These are phyloP conservation scores for Quercus aquifolioides DNA, from an alignment of 306 rosid genomes.

Conservation along the genomic window DNA sequence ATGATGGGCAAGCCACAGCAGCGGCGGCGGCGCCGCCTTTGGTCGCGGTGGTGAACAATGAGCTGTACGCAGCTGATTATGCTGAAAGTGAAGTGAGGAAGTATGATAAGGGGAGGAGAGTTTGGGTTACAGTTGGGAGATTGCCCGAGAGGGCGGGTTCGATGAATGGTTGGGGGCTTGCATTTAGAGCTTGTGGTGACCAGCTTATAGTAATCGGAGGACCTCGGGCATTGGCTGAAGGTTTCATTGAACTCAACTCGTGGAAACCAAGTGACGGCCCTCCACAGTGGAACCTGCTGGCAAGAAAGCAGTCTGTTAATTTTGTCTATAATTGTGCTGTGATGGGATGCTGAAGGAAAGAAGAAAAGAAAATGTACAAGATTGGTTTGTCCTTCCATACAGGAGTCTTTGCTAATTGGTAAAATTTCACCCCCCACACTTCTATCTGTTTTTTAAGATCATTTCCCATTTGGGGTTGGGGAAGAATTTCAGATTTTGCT, in stretches of 20 bases:
- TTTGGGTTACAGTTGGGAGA: slow-evolving; percentile 68
- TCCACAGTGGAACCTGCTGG: slow-evolving; percentile 82
- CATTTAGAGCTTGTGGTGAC: slow-evolving; percentile 88
- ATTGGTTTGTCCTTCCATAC: slow-evolving; percentile 43
- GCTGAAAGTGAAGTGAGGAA: slow-evolving; percentile 86
- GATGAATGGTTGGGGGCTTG: slow-evolving; percentile 97
- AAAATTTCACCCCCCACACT: slow-evolving; percentile 29
- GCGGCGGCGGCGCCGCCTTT: slow-evolving; percentile 86
- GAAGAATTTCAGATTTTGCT: slow-evolving; percentile 49
- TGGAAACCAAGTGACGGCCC: slow-evolving; percentile 97
- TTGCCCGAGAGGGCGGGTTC: slow-evolving; percentile 78
- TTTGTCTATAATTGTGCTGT: slow-evolving; percentile 98
- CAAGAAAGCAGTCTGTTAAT: slow-evolving; percentile 60
- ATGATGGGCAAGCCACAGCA: slow-evolving; percentile 46
- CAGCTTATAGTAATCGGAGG: slow-evolving; percentile 88
- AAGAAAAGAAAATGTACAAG: slow-evolving; percentile 26
- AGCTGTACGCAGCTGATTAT: slow-evolving; percentile 80
- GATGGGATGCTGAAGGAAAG: slow-evolving; percentile 75
- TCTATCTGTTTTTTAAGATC: slow-evolving; percentile 20
- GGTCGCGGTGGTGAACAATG: slow-evolving; percentile 79
- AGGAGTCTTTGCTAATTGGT: slow-evolving; percentile 73
- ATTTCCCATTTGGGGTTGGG: slow-evolving; percentile 38
- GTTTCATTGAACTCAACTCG: slow-evolving; percentile 78
- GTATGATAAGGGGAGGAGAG: slow-evolving; percentile 50
- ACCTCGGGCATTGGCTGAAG: slow-evolving; percentile 68